Conservation (phyloP, 805 yeast species). For the Lachancea nothofagi region DNA sequence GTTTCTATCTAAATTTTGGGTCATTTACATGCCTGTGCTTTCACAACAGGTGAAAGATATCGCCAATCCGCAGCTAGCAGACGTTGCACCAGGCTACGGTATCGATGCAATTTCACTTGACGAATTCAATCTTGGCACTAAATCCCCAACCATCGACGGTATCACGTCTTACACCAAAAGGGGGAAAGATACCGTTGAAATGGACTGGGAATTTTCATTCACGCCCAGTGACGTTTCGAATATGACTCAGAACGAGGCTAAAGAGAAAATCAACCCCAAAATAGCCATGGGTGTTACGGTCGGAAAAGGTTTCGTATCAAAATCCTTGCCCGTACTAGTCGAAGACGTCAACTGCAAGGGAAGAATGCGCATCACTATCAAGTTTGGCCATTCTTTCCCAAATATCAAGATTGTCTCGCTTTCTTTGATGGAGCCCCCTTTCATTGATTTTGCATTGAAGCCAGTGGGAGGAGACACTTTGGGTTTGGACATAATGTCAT, state of each 20-base stretch:
- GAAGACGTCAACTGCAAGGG: slow-evolving; percentile 78
- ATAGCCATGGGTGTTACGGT: slow-evolving; percentile 75
- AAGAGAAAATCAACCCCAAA: slow-evolving; percentile 68
- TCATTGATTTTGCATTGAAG: slow-evolving; percentile 71
- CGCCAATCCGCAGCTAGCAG: slow-evolving; percentile 64
- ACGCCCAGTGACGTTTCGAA: slow-evolving; percentile 79
- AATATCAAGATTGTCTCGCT: slow-evolving; percentile 68
- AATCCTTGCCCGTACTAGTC: slow-evolving; percentile 68
- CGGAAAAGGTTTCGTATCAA: slow-evolving; percentile 76
- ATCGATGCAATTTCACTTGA: slow-evolving; percentile 68
- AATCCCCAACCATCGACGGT: slow-evolving; percentile 69
- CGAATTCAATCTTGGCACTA: slow-evolving; percentile 74
- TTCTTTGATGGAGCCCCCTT: slow-evolving; percentile 71
- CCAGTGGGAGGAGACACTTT: slow-evolving; percentile 89
- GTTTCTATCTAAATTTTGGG: slow-evolving; percentile 78
- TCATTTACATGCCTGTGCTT: slow-evolving; percentile 79
- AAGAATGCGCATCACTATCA: slow-evolving; percentile 56
- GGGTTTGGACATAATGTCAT: slow-evolving; percentile 78
- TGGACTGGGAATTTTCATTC: slow-evolving; percentile 81
- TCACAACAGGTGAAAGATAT: slow-evolving; percentile 66
- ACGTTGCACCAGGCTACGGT: slow-evolving; percentile 77
- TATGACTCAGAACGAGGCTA: slow-evolving; percentile 72
- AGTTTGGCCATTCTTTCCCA: slow-evolving; percentile 64
- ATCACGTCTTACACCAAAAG: slow-evolving; percentile 68
- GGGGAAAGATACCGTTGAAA: slow-evolving; percentile 63